phyloP scores from a whole-genome alignment of 108 stramenopile genomes.

The Skeletonema grethae region DNA sequence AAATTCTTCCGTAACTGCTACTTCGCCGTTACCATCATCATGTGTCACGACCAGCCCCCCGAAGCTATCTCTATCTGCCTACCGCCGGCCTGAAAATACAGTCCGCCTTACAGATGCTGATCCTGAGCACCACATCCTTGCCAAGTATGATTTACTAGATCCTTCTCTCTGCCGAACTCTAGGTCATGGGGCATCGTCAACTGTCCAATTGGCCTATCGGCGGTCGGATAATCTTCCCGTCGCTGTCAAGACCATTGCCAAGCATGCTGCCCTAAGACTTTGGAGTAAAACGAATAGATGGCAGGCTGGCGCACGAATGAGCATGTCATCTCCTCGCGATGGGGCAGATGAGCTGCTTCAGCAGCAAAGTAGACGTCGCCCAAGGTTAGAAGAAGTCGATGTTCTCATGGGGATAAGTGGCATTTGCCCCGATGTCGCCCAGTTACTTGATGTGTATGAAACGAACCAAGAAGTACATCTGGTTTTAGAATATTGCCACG shows the following conservation, averaged over 20 bases:
- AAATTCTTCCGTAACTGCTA: not conserved
- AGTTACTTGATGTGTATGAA: conserved; percentile 85
- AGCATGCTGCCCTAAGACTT: conserved; percentile 81
- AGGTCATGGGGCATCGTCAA: conserved; percentile 85
- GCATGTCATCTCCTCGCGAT: conserved; percentile 20
- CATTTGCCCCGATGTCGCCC: conserved; percentile 67
- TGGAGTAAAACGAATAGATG: conserved; percentile 52
- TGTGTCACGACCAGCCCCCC: conserved; percentile 13
- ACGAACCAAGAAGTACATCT: conserved; percentile 85
- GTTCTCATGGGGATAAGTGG: conserved; percentile 59
- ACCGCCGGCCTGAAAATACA: conserved; percentile 65
- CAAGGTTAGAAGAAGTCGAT: conserved; percentile 81
- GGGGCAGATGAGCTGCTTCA: conserved; percentile 26
- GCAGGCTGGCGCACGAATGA: conserved; percentile 13
- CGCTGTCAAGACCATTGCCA: conserved; percentile 87
- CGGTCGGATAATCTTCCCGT: conserved; percentile 52
- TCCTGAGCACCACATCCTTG: conserved; percentile 54
- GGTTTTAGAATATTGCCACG: conserved; percentile 82
- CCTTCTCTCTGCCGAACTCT: conserved; percentile 64
- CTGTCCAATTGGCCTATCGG: conserved; percentile 72
- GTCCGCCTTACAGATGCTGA: conserved; percentile 70
- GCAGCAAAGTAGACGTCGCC: conserved; percentile 14
- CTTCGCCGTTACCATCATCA: not conserved
- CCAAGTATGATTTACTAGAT: conserved; percentile 71
- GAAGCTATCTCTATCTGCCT: conserved; percentile 75